Evolutionary conservation across 306 rosid species (phyloP).

Genomic region (Gastrolobium villosum): DNA sequence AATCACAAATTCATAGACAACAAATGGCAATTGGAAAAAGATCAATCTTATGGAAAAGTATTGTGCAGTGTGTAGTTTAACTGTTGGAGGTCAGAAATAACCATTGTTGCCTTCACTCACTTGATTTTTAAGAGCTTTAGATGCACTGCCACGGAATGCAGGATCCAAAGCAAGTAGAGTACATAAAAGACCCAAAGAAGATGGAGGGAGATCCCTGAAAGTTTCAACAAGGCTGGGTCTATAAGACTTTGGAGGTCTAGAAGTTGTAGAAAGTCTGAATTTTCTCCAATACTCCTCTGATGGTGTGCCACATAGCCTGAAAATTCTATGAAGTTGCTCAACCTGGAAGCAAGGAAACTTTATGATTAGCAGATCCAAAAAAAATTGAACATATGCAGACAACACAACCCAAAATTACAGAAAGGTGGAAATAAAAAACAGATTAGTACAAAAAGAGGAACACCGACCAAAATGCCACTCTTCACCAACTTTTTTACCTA

Average conservation of each 20-base stretch:
- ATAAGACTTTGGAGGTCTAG: conserved; percentile 77
- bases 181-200: conserved; percentile 76
- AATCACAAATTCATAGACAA: conserved; percentile 19
- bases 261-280: conserved; percentile 66
- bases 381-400: conserved; percentile 4
- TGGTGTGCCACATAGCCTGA: conserved; percentile 91
- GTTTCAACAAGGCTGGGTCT: conserved; percentile 72
- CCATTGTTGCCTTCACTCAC: conserved; percentile 52
- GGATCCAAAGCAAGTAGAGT: conserved; percentile 89
- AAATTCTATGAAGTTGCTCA: conserved; percentile 89
- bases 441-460: neutral
- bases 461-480: too few relatives aligned
- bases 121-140: conserved; percentile 72
- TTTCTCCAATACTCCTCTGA: conserved; percentile 91
- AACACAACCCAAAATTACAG: conserved; percentile 7
- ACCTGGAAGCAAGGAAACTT: conserved; percentile 64
- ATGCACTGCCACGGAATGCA: conserved; percentile 76
- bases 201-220: conserved; percentile 72
- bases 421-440: neutral
- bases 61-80: conserved; percentile 15
- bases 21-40: neutral
- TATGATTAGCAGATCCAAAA: conserved; percentile 31
- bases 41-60: conserved; percentile 14
- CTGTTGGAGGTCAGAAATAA: conserved; percentile 4
- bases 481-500: too few relatives aligned